Evolutionary conservation across 805 yeast genomes (phyloP), one percentile per base, ranked within the genome.

Genomic region (Wickerhamiella dianesei): DNA sequence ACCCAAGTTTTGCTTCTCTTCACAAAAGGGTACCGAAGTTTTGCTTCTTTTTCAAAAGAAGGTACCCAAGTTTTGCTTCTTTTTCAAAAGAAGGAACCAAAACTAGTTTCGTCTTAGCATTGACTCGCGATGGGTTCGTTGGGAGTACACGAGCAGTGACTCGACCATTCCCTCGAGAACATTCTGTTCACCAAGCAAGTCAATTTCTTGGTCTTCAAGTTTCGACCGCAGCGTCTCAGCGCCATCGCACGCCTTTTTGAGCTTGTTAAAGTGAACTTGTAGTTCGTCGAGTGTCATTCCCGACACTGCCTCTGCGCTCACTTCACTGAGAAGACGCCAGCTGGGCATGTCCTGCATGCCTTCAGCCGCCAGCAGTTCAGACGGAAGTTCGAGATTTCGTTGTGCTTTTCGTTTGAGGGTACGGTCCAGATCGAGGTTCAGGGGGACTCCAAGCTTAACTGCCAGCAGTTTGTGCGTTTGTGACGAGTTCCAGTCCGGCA

Each of bases 161-260:
- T 86, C 95, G 39, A 92, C 87, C 54, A 92, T 94, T 2, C 80
- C 73, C 55, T 89, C 95, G 59, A 80, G 87, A 14, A 88, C 76
- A 32, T 73, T 74, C 56, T 83, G 82, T 60, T 87, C 94, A 40
- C 70, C 72, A 48, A 67, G 67, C 17, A 79, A 64, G 6, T 71
- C 76, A 35, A 61, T 59, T 43, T 73, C 67, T 49, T 73, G 67
- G 50, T 72, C 62, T 43, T 69, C 68, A 82, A 88, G 79, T 9
- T 74, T 65, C 13, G 68, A 59, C 13, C 74, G 57, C 32, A 69
- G 57, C 8, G 50, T 58, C 45, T 70, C 68, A 2, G 76, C 64
- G 3, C 53, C 57, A 20, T 54, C 56, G 22, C 75, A 55, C 18
- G 71, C 68, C 3, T 29, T 37, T 25, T 59, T 52, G 8, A 72